phyloP scores from a whole-genome alignment of 768 basidiomycete species.

The Phanerochaete sordida region DNA sequence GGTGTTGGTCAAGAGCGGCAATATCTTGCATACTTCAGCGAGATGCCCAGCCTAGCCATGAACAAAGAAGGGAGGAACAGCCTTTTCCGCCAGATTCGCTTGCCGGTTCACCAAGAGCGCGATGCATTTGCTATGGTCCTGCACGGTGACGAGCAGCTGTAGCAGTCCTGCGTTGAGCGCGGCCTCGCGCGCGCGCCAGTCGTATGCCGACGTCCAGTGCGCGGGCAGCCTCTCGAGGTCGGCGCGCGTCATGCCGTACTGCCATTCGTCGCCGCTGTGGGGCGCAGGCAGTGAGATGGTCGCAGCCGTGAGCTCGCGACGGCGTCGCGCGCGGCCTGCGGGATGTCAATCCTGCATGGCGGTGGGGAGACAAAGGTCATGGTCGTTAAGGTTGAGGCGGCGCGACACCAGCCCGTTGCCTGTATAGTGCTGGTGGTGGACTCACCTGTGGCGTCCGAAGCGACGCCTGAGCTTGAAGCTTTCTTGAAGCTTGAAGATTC shows the following conservation, averaged over 20 bases:
- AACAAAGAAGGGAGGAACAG: slow-evolving; percentile 59
- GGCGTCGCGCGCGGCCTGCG: slow-evolving; percentile 36
- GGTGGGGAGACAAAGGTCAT: slow-evolving; percentile 2
- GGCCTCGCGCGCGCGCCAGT: slow-evolving; percentile 54
- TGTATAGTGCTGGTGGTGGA: no score
- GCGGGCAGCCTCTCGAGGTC: slow-evolving; percentile 45
- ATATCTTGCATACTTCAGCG: slow-evolving; percentile 52
- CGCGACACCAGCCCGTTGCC: no score
- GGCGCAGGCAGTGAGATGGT: slow-evolving; percentile 35
- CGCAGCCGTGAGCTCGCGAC: slow-evolving; percentile 47
- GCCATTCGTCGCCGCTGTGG: slow-evolving; percentile 30
- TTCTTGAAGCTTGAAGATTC: no score
- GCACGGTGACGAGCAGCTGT: slow-evolving; percentile 47
- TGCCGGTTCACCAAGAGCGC: slow-evolving; percentile 59
- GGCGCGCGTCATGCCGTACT: slow-evolving; percentile 37
- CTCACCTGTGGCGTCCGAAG: no score
- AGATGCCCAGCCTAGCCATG: slow-evolving; percentile 70
- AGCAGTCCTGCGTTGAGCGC: slow-evolving; percentile 47
- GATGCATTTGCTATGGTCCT: slow-evolving; percentile 42
- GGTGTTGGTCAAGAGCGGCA: slow-evolving; percentile 46
- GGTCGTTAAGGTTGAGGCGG: not conserved
- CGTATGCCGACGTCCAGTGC: slow-evolving; percentile 49
- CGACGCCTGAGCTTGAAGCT: no score
- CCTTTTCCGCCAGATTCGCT: slow-evolving; percentile 34
- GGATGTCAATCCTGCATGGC: slow-evolving; percentile 45